Evolutionary conservation across 2,329 filamentous ascomycete species (phyloP), one percentile per base, ranked within the genome.

Genomic region (Aspergillus pseudoviridinutans): DNA sequence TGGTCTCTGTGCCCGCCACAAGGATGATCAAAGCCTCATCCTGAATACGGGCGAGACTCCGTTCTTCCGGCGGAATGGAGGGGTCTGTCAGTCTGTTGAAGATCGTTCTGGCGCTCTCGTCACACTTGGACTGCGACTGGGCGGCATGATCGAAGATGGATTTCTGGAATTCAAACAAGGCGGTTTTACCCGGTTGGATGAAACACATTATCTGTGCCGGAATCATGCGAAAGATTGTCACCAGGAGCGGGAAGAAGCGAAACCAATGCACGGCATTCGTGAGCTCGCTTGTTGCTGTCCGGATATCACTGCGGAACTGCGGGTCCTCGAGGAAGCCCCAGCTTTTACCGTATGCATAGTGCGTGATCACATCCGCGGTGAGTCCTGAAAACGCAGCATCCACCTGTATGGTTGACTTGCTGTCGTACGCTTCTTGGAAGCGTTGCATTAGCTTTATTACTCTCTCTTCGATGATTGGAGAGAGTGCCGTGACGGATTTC

Each of bases 271-370:
- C 56, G 1, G 68, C 69, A 1, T 61, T 61, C 0, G 66, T 62
- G 0, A 64, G 64, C 1, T 70, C 64, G 4, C 63, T 61, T 1
- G 68, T 58, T 8, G 71, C 12, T 4, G 29, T 14, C 20, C 55
- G 52, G 5, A 60, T 42, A 4, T 56, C 64, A 54, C 60, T 68
- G 54, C 64, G 66, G 50, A 53, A 63, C 22, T 67, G 61, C 4
- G 66, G 64, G 9, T 66, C 53, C 1, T 71, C 67, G 1, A 77
- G 65, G 6, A 68, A 71, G 20, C 69, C 61, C 29, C 67, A 66
- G 51, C 61, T 69, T 59, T 66, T 67, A 12, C 69, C 76, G 42
- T 75, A 78, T 20, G 66, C 68, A 53, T 78, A 77, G 20, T 74
- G 63, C 0, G 62, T 69, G 32, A 76, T 71, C 10, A 77, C 61